phyloP scores from a whole-genome alignment of 371 early-diverging fungal species.

The Mortierella sp. region DNA sequence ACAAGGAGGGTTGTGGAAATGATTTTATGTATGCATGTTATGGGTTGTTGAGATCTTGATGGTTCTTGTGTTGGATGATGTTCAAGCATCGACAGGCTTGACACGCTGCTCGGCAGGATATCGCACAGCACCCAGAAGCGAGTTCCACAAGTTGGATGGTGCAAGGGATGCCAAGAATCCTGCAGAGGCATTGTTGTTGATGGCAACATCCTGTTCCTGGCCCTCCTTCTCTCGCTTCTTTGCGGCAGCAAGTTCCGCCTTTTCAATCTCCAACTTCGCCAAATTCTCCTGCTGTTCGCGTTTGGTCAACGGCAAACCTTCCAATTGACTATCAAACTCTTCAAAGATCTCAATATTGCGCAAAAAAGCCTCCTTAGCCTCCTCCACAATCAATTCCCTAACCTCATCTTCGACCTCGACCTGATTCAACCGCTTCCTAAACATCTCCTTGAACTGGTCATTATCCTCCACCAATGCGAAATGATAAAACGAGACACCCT shows the following conservation, averaged over 20 bases:
- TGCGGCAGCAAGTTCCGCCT: conserved; percentile 16
- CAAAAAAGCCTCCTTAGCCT: conserved; percentile 32
- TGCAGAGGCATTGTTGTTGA: not conserved
- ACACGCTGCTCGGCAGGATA: conserved; percentile 9
- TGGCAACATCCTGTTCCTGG: not conserved
- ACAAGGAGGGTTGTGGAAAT: not conserved
- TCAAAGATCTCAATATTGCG: conserved; percentile 47
- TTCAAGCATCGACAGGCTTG: not conserved
- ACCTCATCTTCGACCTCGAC: conserved; percentile 39
- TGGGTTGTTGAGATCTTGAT: not conserved
- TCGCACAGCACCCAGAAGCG: conserved; percentile 20
- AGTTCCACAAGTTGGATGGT: conserved; percentile 26
- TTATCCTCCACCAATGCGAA: conserved; percentile 67
- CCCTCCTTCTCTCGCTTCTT: conserved; percentile 3
- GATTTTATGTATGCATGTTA: not conserved
- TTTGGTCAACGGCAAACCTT: conserved; percentile 20
- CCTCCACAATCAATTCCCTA: conserved; percentile 28
- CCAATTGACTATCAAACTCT: conserved; percentile 50
- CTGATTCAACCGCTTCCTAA: conserved; percentile 67
- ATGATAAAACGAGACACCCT: conserved; percentile 67
- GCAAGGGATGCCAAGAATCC: conserved; percentile 4
- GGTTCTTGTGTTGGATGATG: not conserved
- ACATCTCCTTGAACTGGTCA: conserved; percentile 69
- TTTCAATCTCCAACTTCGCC: conserved; percentile 16
- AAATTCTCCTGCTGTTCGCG: conserved; percentile 23